phyloP scores from a whole-genome alignment of 164 flowering plant genomes.

The Warburgia ugandensis region DNA sequence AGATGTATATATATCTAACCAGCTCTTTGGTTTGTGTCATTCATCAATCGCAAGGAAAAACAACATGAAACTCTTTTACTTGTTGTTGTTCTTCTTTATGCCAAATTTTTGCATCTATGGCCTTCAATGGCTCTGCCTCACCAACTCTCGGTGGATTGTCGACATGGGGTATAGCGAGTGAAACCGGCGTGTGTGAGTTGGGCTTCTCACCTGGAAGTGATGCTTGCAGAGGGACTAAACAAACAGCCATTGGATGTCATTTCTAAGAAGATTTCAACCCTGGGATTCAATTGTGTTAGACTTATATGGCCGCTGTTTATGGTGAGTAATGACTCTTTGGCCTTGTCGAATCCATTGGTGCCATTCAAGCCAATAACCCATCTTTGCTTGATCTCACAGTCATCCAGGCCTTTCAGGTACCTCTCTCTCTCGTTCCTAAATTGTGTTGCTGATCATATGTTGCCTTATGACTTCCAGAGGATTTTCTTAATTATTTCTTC shows the following conservation, averaged over 20 bases:
- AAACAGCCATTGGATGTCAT: constrained; percentile 64
- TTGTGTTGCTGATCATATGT: no score
- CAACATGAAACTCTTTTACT: constrained; percentile 3
- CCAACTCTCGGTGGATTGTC: constrained; percentile 75
- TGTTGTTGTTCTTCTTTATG: constrained; percentile 1
- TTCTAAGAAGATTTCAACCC: constrained; percentile 32
- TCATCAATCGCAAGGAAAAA: no score
- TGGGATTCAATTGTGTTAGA: constrained; percentile 87
- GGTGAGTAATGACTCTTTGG: constrained; percentile 61
- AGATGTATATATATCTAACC: no score
- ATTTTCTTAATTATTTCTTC: no score
- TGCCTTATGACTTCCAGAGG: no score
- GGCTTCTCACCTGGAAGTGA: constrained; percentile 61
- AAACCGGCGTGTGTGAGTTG: constrained; percentile 83
- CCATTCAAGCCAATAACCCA: constrained; percentile 64
- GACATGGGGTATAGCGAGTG: constrained; percentile 48
- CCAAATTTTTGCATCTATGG: not conserved
- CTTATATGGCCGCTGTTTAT: constrained; percentile 77
- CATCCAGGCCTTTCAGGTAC: constrained; percentile 70
- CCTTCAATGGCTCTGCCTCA: constrained; percentile 37
- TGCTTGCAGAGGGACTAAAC: constrained; percentile 88
- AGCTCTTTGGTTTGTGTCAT: no score
- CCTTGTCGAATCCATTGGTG: constrained; percentile 45
- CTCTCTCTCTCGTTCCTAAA: no score
- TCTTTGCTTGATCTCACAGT: constrained; percentile 56